These are phyloP conservation scores for Leccinum huronense DNA, from an alignment of 1,284 basidiomycete genomes.

Conservation along the genomic window DNA sequence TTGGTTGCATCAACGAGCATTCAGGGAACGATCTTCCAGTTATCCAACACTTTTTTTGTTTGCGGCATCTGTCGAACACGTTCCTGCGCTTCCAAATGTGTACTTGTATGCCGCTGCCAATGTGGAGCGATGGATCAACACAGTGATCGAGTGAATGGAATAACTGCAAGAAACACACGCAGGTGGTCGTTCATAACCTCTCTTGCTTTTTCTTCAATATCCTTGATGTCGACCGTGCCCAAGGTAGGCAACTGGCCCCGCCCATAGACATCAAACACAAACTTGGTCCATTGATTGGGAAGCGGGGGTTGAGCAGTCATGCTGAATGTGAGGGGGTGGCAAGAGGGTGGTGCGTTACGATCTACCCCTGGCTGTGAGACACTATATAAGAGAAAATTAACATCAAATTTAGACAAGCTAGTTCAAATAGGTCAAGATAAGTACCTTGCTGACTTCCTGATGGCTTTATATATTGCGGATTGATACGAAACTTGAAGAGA, in stretches of 20 bases:
- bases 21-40: constrained; percentile 53
- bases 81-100: constrained; percentile 49
- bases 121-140: background rate
- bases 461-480: background rate
- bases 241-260: constrained; percentile 42
- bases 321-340: background rate
- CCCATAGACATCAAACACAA: constrained; percentile 37
- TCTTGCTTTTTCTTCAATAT: constrained; percentile 51
- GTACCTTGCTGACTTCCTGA: too few species aligned
- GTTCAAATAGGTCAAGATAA: too few species aligned
- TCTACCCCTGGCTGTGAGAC: too few species aligned
- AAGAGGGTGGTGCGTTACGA: background rate
- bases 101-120: constrained; percentile 47
- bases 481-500: background rate
- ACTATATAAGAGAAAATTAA: background rate
- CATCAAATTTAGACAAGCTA: background rate
- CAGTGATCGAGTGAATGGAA: background rate
- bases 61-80: constrained; percentile 40
- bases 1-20: constrained; percentile 56
- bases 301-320: constrained; percentile 27
- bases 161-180: constrained; percentile 32
- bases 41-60: constrained; percentile 44
- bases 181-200: constrained; percentile 47
- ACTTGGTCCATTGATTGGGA: constrained; percentile 31
- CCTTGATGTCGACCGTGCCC: constrained; percentile 50